These are phyloP conservation scores for Coemansia sp. DNA, from an alignment of 192 early-diverging fungal species.

Conservation along the genomic window DNA sequence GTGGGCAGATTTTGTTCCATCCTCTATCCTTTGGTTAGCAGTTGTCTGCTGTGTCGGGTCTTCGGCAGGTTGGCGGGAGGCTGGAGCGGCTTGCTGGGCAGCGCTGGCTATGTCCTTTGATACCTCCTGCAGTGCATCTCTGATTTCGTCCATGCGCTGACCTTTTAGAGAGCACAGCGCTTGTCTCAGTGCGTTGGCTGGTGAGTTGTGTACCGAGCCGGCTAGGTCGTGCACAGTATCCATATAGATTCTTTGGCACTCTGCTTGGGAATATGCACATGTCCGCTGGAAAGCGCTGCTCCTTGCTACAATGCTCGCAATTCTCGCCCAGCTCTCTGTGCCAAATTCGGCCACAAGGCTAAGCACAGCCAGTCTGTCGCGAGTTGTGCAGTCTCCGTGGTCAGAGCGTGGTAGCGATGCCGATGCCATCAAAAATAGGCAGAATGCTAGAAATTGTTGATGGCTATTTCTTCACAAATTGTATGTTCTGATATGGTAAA, in stretches of 20 bases:
- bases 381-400: slow-evolving; percentile 19
- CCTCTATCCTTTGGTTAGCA: too few species aligned
- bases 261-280: neutral
- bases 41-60: neutral
- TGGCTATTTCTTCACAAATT: neutral
- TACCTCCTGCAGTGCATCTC: slow-evolving; percentile 13
- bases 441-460: neutral
- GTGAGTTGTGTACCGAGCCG: too few species aligned
- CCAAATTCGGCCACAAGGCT: slow-evolving; percentile 25
- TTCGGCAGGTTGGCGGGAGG: neutral
- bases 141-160: slow-evolving; percentile 34
- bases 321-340: slow-evolving; percentile 21
- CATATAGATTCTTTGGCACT: slow-evolving; percentile 10
- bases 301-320: slow-evolving; percentile 3
- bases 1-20: too few species aligned
- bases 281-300: slow-evolving; percentile 2
- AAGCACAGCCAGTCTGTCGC: slow-evolving; percentile 36
- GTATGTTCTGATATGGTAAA: slow-evolving; percentile 4
- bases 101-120: slow-evolving; percentile 3
- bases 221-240: slow-evolving; percentile 4
- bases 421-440: neutral
- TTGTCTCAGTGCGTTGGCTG: neutral
- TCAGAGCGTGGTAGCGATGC: neutral
- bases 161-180: slow-evolving; percentile 21
- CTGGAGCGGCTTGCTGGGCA: neutral